Percentiles rank a stretch among this genome's conserved stretches.
phyloP scores from a whole-genome alignment of 2,329 filamentous ascomycete species.

The Hymenoscyphus albidus region DNA sequence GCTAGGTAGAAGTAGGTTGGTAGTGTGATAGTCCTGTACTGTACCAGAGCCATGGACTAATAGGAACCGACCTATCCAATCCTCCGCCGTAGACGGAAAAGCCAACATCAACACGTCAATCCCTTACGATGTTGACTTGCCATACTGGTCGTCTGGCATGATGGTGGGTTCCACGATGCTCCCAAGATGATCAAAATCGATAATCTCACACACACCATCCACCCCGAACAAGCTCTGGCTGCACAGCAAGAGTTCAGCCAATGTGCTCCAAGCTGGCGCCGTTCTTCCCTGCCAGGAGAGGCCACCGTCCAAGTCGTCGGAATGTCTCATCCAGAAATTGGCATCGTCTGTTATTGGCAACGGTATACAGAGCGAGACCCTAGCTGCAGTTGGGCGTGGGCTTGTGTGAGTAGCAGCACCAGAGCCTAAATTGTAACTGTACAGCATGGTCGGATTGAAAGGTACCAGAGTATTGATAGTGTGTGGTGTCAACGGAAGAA shows the following conservation, averaged over 20 bases:
- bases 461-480: neutral
- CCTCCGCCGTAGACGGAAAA: neutral
- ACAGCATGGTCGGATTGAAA: neutral
- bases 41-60: neutral
- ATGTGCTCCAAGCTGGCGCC: neutral
- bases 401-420: neutral
- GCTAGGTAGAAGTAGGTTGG: neutral
- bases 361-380: neutral
- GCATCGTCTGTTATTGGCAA: neutral
- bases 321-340: neutral
- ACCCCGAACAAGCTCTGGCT: neutral
- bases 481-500: slow-evolving; percentile 1
- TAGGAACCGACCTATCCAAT: neutral
- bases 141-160: neutral
- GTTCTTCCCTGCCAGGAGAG: neutral
- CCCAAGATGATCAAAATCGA: neutral
- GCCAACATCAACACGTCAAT: neutral
- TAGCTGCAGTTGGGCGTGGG: neutral
- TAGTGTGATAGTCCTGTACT: neutral
- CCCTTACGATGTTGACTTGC: neutral
- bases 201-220: neutral
- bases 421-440: neutral
- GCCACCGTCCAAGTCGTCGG: neutral
- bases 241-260: neutral
- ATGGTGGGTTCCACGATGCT: neutral